Conservation (phyloP, 306 rosid species). For the Lotus japonicus region DNA sequence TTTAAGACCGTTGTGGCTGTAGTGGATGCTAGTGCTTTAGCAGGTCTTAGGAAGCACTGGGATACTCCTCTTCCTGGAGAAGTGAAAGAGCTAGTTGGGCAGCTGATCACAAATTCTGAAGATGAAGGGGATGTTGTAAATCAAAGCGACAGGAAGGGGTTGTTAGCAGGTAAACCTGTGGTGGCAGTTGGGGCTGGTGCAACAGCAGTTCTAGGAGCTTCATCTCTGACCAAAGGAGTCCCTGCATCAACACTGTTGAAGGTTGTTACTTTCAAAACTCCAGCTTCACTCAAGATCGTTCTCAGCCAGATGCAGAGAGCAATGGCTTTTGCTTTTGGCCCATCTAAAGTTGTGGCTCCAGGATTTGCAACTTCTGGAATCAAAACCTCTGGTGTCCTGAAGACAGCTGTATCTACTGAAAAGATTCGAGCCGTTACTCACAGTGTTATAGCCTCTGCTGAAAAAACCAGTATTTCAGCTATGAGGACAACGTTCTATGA, state of each 20-base stretch:
- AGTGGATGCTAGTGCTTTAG: constrained; percentile 62
- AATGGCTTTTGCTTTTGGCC: constrained; percentile 38
- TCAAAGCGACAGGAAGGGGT: constrained; percentile 36
- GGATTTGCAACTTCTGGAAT: constrained; percentile 50
- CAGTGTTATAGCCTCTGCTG: constrained; percentile 59
- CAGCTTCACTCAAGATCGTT: constrained; percentile 50
- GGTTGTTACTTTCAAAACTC: constrained; percentile 46
- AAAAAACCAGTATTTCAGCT: constrained; percentile 71
- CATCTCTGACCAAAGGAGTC: constrained; percentile 63
- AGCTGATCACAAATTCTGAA: constrained; percentile 35
- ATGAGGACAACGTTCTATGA: constrained; percentile 77
- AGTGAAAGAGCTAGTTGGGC: constrained; percentile 47
- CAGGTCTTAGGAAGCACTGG: constrained; percentile 80
- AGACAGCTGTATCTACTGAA: constrained; percentile 67
- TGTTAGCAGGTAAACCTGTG: constrained; percentile 48
- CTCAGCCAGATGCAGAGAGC: constrained; percentile 51
- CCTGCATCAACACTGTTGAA: constrained; percentile 63
- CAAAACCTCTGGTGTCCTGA: constrained; percentile 50
- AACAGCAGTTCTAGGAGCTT: constrained; percentile 68
- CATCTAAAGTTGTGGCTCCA: constrained; percentile 52
- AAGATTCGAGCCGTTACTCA: constrained; percentile 68
- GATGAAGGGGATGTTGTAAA: constrained; percentile 29
- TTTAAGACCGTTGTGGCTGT: constrained; percentile 70
- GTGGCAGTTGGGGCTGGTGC: constrained; percentile 88
- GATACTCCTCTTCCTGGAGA: constrained; percentile 54